Base-by-base conservation (phyloP, 2,329 filamentous ascomycete species). In the Colletotrichum australisinense region DNA sequence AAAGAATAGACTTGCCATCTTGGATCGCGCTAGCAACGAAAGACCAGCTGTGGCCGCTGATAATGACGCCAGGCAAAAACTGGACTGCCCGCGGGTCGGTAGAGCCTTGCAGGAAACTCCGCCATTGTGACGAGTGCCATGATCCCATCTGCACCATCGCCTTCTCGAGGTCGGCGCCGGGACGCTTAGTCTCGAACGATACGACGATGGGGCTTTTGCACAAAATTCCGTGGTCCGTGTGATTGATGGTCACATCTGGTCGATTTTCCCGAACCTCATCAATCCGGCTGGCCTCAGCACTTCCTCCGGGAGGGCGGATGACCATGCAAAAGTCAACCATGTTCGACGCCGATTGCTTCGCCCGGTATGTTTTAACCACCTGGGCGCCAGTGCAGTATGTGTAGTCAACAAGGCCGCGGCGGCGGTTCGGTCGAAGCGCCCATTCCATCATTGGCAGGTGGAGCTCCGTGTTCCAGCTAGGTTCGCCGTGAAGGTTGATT, bases 121-220 rank as follows among this genome's bases (percentile, higher is more conserved):
- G n/a, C 42, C 38, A 52, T 30, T 63, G 60, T n/a, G 60, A 53
- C 60, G 42, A 24, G 38, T 35, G 60, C 60, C 60, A 63, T 19
- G 38, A 28, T 12, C 60, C 60, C 38, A 63, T 63, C 46, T 52
- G 60, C 24, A 63, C 38, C 42, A 24, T 63, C 42, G 60, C 60
- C 60, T 63, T 63, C 42, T 63, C 38, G 24, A 32, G 7, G 16
- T 63, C 60, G 7, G 42, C 60, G 12, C 60, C 60, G 42, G 24
- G 42, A 32, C 60, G 42, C 60, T 63, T 63, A 22, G 60, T 63
- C 60, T 63, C 60, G 42, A 63, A 53, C 8, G 38, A 63, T 24
- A 63, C 60, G 60, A 52, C 60, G 42, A 63, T 52, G 8, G 38
- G 60, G 42, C 60, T 53, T 26, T 63, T 63, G 24, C 60, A 63